Percentiles rank a stretch among this genome's conserved stretches.
These are phyloP conservation scores for Afroboletus lepidellus DNA, from an alignment of 1,284 basidiomycete genomes.

Conservation along the genomic window DNA sequence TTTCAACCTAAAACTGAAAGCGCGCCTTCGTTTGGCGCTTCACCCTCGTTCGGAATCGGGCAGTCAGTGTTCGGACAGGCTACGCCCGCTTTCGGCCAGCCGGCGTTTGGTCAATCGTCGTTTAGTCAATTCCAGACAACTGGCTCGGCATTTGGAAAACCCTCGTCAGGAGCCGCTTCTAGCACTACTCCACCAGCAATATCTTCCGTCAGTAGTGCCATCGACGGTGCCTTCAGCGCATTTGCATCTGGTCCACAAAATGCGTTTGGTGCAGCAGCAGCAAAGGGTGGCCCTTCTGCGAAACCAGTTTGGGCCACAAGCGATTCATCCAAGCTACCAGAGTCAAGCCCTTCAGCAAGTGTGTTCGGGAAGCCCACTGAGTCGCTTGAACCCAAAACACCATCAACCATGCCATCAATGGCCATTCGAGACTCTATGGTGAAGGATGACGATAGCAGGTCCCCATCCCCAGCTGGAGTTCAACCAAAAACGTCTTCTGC, in stretches of 20 bases:
- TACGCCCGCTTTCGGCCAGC: constrained; percentile 32
- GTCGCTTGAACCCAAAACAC: constrained; percentile 5
- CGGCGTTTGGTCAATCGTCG: constrained; percentile 36
- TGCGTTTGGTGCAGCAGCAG: constrained; percentile 20
- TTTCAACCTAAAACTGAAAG: constrained; percentile 19
- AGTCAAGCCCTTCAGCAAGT: constrained; percentile 3
- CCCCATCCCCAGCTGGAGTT: constrained; percentile 25
- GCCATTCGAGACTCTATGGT: constrained; percentile 15
- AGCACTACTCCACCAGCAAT: constrained; percentile 18
- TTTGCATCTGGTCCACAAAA: constrained; percentile 27
- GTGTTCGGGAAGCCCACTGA: constrained; percentile 6
- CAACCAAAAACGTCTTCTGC: constrained; percentile 13
- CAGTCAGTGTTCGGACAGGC: constrained; percentile 24
- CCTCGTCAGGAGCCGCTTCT: constrained; percentile 17
- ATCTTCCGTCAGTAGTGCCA: constrained; percentile 4
- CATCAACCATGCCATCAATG: constrained; percentile 3
- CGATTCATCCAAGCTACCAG: constrained; percentile 9
- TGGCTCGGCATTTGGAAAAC: constrained; percentile 23
- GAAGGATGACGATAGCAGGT: constrained; percentile 26
- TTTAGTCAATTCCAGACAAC: constrained; percentile 37
- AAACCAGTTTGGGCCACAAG: constrained; percentile 25
- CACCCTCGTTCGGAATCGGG: constrained; percentile 27
- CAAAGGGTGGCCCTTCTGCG: constrained; percentile 16
- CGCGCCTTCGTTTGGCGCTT: constrained; percentile 1
- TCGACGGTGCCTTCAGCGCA: constrained; percentile 31